phyloP scores from a whole-genome alignment of 768 basidiomycete genomes.

The Tephrocybe rancida region DNA sequence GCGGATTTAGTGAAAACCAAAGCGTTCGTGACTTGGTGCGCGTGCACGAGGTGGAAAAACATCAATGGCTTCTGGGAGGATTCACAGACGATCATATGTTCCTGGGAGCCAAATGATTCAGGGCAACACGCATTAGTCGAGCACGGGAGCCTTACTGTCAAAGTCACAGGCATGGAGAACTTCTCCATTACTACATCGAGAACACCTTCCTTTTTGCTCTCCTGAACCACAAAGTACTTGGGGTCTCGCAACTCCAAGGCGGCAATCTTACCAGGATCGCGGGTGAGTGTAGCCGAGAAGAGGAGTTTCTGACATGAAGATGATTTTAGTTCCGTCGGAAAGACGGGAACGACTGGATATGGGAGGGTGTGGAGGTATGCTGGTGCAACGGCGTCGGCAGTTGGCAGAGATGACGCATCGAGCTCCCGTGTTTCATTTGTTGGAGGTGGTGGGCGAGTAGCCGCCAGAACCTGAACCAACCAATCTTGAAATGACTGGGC shows the following conservation, averaged over 20 bases:
- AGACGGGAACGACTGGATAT: slow-evolving; percentile 43
- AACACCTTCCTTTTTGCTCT: slow-evolving; percentile 38
- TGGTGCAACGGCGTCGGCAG: slow-evolving; percentile 65
- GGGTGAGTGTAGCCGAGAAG: slow-evolving; percentile 94
- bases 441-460: slow-evolving; percentile 46
- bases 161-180: slow-evolving; percentile 78
- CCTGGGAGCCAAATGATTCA: slow-evolving; percentile 44
- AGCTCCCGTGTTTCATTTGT: not conserved
- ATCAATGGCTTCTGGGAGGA: slow-evolving; percentile 84
- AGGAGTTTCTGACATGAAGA: slow-evolving; percentile 91
- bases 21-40: slow-evolving; percentile 60
- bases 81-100: slow-evolving; percentile 84
- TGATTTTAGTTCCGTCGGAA: slow-evolving; percentile 57
- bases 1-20: slow-evolving; percentile 98
- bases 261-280: slow-evolving; percentile 91
- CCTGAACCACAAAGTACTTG: slow-evolving; percentile 87
- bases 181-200: slow-evolving; percentile 69
- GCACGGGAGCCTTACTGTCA: slow-evolving; percentile 53
- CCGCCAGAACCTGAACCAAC: slow-evolving; percentile 82
- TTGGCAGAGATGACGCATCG: not conserved
- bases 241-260: slow-evolving; percentile 77
- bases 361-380: slow-evolving; percentile 49
- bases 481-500: slow-evolving; percentile 97
- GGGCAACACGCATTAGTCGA: not conserved
- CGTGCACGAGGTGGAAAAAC: slow-evolving; percentile 83